phyloP scores from a whole-genome alignment of 345 rosid genomes.

The Streptanthus diversifolius region DNA sequence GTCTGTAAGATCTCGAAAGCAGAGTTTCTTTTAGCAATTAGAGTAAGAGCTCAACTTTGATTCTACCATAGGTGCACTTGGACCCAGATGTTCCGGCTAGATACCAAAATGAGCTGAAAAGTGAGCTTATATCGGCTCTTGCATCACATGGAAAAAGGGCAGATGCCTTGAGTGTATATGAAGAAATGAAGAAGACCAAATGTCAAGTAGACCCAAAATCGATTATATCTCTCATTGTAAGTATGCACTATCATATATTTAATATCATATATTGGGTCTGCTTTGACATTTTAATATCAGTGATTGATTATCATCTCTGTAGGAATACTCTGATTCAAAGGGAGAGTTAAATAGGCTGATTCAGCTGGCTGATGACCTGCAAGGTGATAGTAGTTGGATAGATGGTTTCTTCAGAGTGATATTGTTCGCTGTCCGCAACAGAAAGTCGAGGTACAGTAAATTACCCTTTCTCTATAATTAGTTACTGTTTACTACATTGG shows the following conservation, averaged over 20 bases:
- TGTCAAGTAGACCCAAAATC: conserved; percentile 56
- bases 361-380: conserved; percentile 56
- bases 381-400: conserved; percentile 47
- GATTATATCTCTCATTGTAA: conserved; percentile 64
- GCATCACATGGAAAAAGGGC: conserved; percentile 56
- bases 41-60: background rate
- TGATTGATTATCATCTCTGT: background rate
- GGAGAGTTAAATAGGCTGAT: conserved; percentile 49
- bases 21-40: background rate
- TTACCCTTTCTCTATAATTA: background rate
- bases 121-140: conserved; percentile 61
- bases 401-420: conserved; percentile 69
- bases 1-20: conserved; percentile 5
- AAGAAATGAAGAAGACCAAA: conserved; percentile 61
- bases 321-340: conserved; percentile 52
- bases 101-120: conserved; percentile 54
- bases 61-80: conserved; percentile 47
- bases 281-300: background rate
- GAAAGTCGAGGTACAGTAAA: conserved; percentile 51
- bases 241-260: conserved; percentile 26
- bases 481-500: background rate
- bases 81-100: conserved; percentile 44
- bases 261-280: background rate
- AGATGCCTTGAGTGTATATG: conserved; percentile 62
- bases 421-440: conserved; percentile 44